These are phyloP conservation scores for Haberlea rhodopensis DNA, from an alignment of 257 asterid species.

Conservation along the genomic window DNA sequence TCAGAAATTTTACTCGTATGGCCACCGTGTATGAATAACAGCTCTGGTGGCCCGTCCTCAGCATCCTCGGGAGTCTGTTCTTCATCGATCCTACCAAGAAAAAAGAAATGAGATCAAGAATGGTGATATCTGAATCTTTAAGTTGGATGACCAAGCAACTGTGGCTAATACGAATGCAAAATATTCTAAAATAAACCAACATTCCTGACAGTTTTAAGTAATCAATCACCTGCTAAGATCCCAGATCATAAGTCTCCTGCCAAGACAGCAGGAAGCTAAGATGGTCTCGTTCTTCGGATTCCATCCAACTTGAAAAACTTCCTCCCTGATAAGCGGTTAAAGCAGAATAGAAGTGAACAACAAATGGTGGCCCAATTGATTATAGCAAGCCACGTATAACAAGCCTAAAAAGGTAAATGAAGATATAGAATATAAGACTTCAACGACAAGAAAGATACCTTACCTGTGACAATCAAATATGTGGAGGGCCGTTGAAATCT, in stretches of 20 bases:
- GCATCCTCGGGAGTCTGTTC: constrained; percentile 86
- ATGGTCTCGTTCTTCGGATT: constrained; percentile 89
- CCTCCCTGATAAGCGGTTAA: constrained; percentile 60
- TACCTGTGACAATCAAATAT: constrained; percentile 89
- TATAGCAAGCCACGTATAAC: constrained; percentile 4
- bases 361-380: neutral
- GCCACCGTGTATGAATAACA: constrained; percentile 91
- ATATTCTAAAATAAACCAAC: neutral
- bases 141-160: neutral
- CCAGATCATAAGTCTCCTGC: constrained; percentile 97
- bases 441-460: constrained; percentile 26
- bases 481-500: constrained; percentile 69
- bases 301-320: constrained; percentile 99
- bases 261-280: constrained; percentile 93
- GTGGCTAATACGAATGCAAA: neutral
- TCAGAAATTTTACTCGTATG: constrained; percentile 93
- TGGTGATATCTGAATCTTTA: neutral
- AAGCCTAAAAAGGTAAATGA: neutral
- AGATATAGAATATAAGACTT: constrained; percentile 14
- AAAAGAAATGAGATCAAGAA: constrained; percentile 10
- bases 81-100: constrained; percentile 62
- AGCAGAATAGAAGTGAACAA: constrained; percentile 9
- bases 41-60: constrained; percentile 93
- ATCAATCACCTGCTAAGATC: constrained; percentile 97
- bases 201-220: constrained; percentile 11